Evolutionary conservation across 2,329 filamentous ascomycete genomes (phyloP), one percentile per base, ranked within the genome.

Genomic region (Zarea fungicola): DNA sequence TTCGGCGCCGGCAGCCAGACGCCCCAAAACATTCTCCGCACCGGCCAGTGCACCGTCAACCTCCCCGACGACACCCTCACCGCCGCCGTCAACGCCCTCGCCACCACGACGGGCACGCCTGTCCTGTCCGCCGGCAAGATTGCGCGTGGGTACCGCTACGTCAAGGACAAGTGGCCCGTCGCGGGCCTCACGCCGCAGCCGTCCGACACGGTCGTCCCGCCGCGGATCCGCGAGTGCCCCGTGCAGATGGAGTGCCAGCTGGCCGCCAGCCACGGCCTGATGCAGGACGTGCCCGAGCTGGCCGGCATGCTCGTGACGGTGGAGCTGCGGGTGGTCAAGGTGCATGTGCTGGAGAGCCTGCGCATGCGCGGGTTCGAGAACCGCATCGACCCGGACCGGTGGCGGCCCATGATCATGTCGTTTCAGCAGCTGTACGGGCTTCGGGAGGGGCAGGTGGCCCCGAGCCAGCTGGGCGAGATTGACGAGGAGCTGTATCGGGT

Each of bases 351-450:
- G 16, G 52, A 64, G 7, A 49, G 59, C 2, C 47, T 73, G 35
- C 56, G 63, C 13, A 58, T 70, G 62, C 55, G 54, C 5, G 70
- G 69, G 6, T 46, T 64, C 50, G 46, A 54, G 21, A 72, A 74
- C 50, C 58, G 67, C 4, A 58, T 73, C 43, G 69, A 73, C 51
- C 61, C 69, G 2, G 67, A 73, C 50, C 62, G 58, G 39, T 73
- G 70, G 70, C 58, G 60, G 44, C 70, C 71, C 3, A 58, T 73
- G 57, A 68, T 74, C 36, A 72, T 71, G 68, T 63, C 55, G 40
- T 74, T 73, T 50, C 68, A 69, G 54, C 62, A 73, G 48, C 56
- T 72, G 7, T 72, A 73, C 52, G 71, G 69, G 1, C 55, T 67
- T 51, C 55, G 48, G n/a, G 50, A 52, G 43, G 58, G 50, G 25